Base-by-base conservation (phyloP, 2,329 filamentous ascomycete species). In the Tolypocladium paradoxum region DNA sequence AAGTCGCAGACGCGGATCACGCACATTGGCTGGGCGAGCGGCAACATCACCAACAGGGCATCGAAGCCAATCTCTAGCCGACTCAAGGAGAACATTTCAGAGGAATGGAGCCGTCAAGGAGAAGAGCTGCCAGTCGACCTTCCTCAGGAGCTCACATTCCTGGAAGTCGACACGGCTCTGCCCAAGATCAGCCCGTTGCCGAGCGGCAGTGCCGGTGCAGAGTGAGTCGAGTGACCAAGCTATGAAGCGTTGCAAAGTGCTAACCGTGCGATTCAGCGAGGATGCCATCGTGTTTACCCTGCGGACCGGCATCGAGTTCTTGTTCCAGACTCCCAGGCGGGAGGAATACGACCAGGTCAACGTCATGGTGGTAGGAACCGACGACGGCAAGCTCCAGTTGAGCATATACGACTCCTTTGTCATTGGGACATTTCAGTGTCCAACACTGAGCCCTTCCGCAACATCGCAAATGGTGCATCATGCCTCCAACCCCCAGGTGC, bases 401-500 rank as follows among this genome's bases (percentile, higher is more conserved):
- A 88, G 84, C 60, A 89, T 95, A 48, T 92, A 92, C 65, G 87
- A 95, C 66, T 91, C 87, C 6, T 89, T 95, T 61, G 78, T 87
- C 55, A 85, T 95, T 54, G 88, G 90, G 4, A 77, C 70, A 14
- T 84, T 90, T 56, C 67, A 72, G 54, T 76, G 77, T 53, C 77
- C 73, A 31, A 65, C 67, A 2, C 72, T 69, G 4, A 53, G 51
- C 18, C 24, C 61, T 46, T 51, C 56, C 1, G 52, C 55, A 49
- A 52, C 56, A 22, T 61, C 63, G 31, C 71, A 70, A 53, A 69
- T 81, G 22, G 68, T 76, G 47, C 74, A 71, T 29, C 88, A 95
- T 64, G 77, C 85, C 33, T 89, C 87, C 9, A 85, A 95, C 64
- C 79, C 85, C 0, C 75, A 83, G 34, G 77, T 84, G 48, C 85